Evolutionary conservation across 106 monocot genomes (phyloP).

Genomic region (Alisma plantagoaquatica): DNA sequence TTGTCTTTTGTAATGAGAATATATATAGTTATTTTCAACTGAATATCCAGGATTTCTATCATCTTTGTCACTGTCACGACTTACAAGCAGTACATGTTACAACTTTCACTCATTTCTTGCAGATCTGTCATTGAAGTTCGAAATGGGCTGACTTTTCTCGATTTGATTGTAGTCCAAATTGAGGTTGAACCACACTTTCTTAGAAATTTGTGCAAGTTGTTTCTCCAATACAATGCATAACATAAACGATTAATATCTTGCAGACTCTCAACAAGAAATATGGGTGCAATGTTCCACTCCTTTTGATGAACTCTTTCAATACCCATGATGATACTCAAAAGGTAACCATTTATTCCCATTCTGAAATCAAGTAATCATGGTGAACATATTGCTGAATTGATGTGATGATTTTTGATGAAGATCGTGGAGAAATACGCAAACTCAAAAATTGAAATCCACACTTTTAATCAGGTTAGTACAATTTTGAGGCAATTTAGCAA

Average conservation of each 20-base stretch:
- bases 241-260: neutral
- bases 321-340: conserved; percentile 92
- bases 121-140: conserved; percentile 99
- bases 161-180: conserved; percentile 94
- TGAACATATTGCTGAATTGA: too few relatives aligned
- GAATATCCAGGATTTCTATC: too few relatives aligned
- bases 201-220: neutral
- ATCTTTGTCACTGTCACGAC: too few relatives aligned
- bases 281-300: conserved; percentile 88
- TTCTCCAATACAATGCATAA: neutral
- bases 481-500: neutral
- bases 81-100: too few relatives aligned
- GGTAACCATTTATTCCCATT: conserved; percentile 29
- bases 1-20: too few relatives aligned
- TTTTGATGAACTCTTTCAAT: conserved; percentile 98
- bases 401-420: conserved; percentile 41
- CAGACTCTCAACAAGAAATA: conserved; percentile 88
- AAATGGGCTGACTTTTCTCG: conserved; percentile 94
- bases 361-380: too few relatives aligned
- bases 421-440: conserved; percentile 90
- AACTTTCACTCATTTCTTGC: conserved; percentile 13
- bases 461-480: conserved; percentile 75
- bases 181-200: conserved; percentile 36
- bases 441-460: conserved; percentile 89
- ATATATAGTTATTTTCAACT: too few relatives aligned